Base-by-base conservation (phyloP, 768 basidiomycete species). In the Podaxis rugospora region DNA sequence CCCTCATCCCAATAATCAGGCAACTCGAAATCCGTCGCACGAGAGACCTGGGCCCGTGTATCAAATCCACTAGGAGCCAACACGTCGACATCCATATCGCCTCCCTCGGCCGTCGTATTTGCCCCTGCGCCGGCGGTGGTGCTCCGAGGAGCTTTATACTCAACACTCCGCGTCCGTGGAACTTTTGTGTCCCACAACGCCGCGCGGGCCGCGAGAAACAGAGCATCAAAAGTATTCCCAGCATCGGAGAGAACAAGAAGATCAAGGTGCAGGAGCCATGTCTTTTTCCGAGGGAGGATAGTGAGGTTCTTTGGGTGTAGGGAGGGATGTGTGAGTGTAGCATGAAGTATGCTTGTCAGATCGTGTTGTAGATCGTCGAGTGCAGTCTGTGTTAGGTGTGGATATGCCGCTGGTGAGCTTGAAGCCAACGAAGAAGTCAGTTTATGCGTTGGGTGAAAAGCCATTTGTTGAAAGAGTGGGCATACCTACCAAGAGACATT, bases 1-100 rank as follows among this genome's bases (percentile, higher is more conserved):
- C 93, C 93, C 64, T 92, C 90, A 66, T 92, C 92, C 90, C 91
- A 93, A 63, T 87, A 90, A 70, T 95, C 93, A 10, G 86, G 81
- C 21, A 95, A 79, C 73, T 95, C 93, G 65, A 95, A 95, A 71
- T 95, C 93, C 7, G 84, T 83, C 10, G 86, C 89, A 7, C 72
- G 71, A 23, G 69, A 70, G 39, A 76, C 71, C 36, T 79, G 52
- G 13, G 44, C n/a, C 35, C 84, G 76, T 14, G 85, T 88, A 65
- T 85, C 84, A 42, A 90, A 82, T 1, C 84, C 80, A 63, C 86
- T 86, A 40, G 75, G 68, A 16, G 70, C 66, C 28, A 73, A 74
- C 36, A 77, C 70, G 61, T 89, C 85, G 3, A 84, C 73, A 64
- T 90, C 84, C 84, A 87, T 86, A 51, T 80, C 76, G 13, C 75